Percentiles rank a stretch among this genome's conserved stretches.
phyloP scores from a whole-genome alignment of 768 basidiomycete species.

The Boletus insuetus region DNA sequence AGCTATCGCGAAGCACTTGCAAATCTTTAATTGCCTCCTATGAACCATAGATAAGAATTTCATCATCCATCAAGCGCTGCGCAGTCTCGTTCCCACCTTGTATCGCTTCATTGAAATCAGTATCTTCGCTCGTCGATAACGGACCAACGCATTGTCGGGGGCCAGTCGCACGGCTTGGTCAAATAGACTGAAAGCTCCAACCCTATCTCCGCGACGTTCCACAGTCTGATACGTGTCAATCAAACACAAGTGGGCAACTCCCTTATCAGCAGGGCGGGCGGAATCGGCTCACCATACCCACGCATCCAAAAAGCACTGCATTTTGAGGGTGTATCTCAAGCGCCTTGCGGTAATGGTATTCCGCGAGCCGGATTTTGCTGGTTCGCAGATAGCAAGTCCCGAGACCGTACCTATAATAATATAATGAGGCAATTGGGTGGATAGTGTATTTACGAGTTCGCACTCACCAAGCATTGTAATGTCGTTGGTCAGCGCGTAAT shows the following conservation, averaged over 20 bases:
- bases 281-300: conserved; percentile 79
- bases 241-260: conserved; percentile 3
- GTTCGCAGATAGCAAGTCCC: conserved; percentile 94
- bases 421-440: conserved; percentile 23
- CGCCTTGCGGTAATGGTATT: conserved; percentile 95
- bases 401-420: conserved; percentile 84
- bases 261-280: conserved; percentile 18
- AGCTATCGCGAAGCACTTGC: conserved; percentile 71
- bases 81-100: conserved; percentile 49
- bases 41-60: conserved; percentile 24
- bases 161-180: conserved; percentile 75
- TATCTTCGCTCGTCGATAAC: conserved; percentile 92
- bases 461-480: conserved; percentile 97
- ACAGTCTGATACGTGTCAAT: conserved; percentile 58
- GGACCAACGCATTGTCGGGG: conserved; percentile 88
- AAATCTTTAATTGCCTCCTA: conserved; percentile 83
- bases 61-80: conserved; percentile 21
- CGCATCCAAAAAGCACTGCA: conserved; percentile 92
- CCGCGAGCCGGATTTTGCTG: conserved; percentile 90
- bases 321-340: conserved; percentile 91
- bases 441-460: not conserved
- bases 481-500: conserved; percentile 84
- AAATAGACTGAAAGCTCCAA: conserved; percentile 74
- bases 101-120: conserved; percentile 82
- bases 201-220: conserved; percentile 78